Conservation (phyloP, 139 green algal genomes). For the Trebouxia sp. region DNA sequence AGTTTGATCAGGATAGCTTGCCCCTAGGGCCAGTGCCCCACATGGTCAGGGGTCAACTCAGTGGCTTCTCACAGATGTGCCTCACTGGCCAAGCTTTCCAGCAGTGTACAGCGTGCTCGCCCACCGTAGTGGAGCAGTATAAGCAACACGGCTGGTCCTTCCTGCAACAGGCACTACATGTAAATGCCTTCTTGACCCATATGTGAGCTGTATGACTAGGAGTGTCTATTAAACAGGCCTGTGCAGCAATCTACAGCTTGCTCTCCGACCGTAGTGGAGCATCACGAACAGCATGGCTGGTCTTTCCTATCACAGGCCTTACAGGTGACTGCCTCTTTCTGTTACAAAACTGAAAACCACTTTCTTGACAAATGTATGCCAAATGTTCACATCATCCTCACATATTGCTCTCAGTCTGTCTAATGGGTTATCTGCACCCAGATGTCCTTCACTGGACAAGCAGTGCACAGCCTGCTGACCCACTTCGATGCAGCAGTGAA, state of each 20-base stretch:
- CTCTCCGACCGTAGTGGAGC: not conserved
- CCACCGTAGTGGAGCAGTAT: conserved; percentile 70
- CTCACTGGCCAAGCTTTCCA: conserved; percentile 74
- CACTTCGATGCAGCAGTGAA: too few relatives aligned
- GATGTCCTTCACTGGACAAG: too few relatives aligned
- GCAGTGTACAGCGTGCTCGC: conserved; percentile 92
- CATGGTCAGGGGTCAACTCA: conserved; percentile 59
- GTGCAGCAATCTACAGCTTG: not conserved
- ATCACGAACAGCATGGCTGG: not conserved
- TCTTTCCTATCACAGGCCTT: not conserved
- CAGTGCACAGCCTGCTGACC: too few relatives aligned
- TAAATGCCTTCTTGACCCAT: not conserved
- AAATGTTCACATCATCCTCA: too few relatives aligned
- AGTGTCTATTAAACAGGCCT: not conserved
- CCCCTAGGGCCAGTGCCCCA: conserved; percentile 82
- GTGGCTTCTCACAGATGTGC: conserved; percentile 33
- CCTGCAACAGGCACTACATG: conserved; percentile 55
- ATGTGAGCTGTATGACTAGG: not conserved
- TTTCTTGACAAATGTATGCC: too few relatives aligned
- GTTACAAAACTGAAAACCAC: too few relatives aligned
- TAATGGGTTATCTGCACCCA: too few relatives aligned
- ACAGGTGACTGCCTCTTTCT: not conserved
- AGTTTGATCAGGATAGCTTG: not conserved
- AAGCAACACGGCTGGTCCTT: conserved; percentile 56
- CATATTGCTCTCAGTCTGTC: too few relatives aligned